Evolutionary conservation across 441 rosid species (phyloP).

Genomic region (Mallotus japonicus): DNA sequence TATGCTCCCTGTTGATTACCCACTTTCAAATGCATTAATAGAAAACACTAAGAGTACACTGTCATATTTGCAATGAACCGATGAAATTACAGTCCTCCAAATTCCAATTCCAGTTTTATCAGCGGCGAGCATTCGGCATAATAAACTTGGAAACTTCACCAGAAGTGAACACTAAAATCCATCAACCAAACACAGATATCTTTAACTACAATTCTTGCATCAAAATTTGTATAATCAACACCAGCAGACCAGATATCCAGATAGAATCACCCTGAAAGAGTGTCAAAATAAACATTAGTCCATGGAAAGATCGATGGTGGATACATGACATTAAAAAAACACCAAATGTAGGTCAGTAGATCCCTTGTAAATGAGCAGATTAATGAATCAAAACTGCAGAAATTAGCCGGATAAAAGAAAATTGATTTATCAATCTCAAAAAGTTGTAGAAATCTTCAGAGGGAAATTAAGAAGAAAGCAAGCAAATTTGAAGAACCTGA

Average conservation of each 20-base stretch:
- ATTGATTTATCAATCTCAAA: background rate
- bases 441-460: background rate
- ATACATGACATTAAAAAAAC: background rate
- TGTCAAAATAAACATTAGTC: slow-evolving; percentile 11
- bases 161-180: slow-evolving; percentile 1
- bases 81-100: slow-evolving; percentile 9
- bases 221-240: slow-evolving; percentile 12
- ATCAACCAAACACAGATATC: slow-evolving; percentile 21
- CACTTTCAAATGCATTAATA: slow-evolving; percentile 17
- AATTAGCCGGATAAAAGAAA: slow-evolving; percentile 3
- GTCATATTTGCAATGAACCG: slow-evolving; percentile 6
- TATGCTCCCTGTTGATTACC: slow-evolving; percentile 11
- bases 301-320: slow-evolving; percentile 1
- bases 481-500: no score
- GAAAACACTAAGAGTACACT: slow-evolving; percentile 17
- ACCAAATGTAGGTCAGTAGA: background rate
- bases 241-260: slow-evolving; percentile 18
- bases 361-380: background rate
- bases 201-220: slow-evolving; percentile 25
- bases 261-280: slow-evolving; percentile 27
- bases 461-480: no score
- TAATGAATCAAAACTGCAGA: background rate
- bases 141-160: slow-evolving; percentile 4
- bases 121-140: background rate
- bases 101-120: background rate